A percentile compares a stretch with the other conserved stretches of the same genome.
Evolutionary conservation across 1,139 yeast species (phyloP).

Genomic region (Saccharomyces pastorianus): DNA sequence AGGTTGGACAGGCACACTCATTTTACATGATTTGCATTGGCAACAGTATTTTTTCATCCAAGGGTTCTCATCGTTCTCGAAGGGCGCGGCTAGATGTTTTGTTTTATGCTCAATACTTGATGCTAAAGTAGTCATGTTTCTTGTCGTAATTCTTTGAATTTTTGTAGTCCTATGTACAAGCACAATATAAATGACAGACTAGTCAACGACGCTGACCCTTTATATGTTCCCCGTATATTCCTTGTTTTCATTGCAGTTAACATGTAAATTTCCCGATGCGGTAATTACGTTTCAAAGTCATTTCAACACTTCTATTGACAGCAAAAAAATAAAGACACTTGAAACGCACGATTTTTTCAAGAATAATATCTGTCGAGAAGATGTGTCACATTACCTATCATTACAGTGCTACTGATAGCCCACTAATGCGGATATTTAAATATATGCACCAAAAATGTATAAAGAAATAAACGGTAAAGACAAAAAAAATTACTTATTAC

Average conservation of each 20-base stretch:
- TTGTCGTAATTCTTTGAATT: background rate
- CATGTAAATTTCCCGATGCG: constrained; percentile 14
- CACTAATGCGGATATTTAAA: background rate
- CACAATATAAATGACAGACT: constrained; percentile 5
- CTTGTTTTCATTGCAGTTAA: constrained; percentile 3
- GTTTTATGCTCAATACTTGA: background rate
- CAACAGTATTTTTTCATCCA: constrained; percentile 11
- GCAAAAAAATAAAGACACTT: background rate
- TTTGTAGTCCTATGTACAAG: background rate
- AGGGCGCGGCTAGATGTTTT: background rate
- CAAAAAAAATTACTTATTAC: background rate
- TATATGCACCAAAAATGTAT: background rate
- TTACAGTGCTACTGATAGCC: background rate
- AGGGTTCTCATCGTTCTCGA: background rate
- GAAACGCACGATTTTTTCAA: background rate
- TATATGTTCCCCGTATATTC: background rate
- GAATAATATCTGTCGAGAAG: background rate
- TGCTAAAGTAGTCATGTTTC: background rate
- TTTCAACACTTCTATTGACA: background rate
- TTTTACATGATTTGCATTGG: constrained; percentile 20
- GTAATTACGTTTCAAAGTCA: constrained; percentile 13
- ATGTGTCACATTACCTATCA: background rate
- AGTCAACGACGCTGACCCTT: constrained; percentile 10
- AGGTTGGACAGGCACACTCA: constrained; percentile 3
- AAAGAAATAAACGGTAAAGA: background rate